Evolutionary conservation across 1,139 yeast genomes (phyloP), one percentile per base, ranked within the genome.

Genomic region (Ogataea hybrid): DNA sequence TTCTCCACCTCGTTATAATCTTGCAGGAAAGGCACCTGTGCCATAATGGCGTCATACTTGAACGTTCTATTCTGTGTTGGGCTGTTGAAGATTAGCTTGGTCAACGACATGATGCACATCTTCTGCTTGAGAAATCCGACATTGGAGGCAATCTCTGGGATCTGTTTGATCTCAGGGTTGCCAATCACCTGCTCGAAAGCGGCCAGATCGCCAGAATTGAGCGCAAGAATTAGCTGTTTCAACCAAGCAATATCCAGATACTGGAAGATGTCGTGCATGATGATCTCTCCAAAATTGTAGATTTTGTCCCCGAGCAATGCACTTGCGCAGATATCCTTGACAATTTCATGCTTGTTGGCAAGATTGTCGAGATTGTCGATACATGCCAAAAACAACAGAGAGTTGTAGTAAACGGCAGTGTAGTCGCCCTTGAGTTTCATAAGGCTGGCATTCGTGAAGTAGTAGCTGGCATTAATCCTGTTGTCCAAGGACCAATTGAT

Each of bases 261-360:
- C 39, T 72, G 64, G 62, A 92, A 75, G 42, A 90, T 81, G 39
- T 95, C 96, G 62, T 92, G 97, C 61, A 89, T 79, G 47, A 92
- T 75, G 52, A 92, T 77, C 66, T 94, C 98, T 40, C 98, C 98
- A 65, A 92, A 92, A 67, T 90, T 92, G 71, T 89, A 94, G 53
- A 92, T 86, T 60, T 80, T 82, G 58, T 89, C 96, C 35, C 97
- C 98, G 53, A 92, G 71, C 49, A 92, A 70, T 0, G 97, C 98
- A 32, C 96, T 82, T 40, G 89, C 74, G 47, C 95, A 77, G 56
- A 92, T 74, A 53, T 92, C 95, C 57, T 82, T 81, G 20, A 96
- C 92, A 43, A 88, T 70, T 46, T 69, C 73, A 51, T 68, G 75
- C 43, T 81, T 83, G 33, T 74, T 65, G 17, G 72, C 61, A 53